Evolutionary conservation across 148 eudicot genomes (phyloP).

Genomic region (Persicaria tinctoria): DNA sequence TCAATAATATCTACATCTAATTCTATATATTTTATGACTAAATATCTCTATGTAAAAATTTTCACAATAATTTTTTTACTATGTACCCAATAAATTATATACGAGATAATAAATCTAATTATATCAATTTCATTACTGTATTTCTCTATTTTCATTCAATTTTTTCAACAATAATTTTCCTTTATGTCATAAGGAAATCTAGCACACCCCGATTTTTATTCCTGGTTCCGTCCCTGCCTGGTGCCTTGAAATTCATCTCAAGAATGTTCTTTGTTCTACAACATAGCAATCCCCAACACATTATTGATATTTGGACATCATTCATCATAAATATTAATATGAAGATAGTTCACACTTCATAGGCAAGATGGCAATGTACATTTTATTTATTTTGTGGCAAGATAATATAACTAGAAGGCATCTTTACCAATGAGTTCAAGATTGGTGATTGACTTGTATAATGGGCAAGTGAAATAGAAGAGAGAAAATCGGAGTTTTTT

Average conservation of each 20-base stretch:
- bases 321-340: neutral
- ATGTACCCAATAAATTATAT: too few species aligned
- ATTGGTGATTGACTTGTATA: neutral
- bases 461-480: neutral
- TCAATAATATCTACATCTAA: too few species aligned
- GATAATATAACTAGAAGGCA: neutral
- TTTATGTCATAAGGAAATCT: too few species aligned
- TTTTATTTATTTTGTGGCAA: neutral
- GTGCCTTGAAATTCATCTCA: neutral
- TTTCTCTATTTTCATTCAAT: too few species aligned
- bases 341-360: neutral
- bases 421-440: neutral
- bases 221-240: too few species aligned
- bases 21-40: too few species aligned
- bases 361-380: neutral
- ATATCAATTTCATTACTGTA: too few species aligned
- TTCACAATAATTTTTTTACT: too few species aligned
- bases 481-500: neutral
- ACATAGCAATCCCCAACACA: neutral
- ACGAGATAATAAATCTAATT: too few species aligned
- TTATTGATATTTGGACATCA: neutral
- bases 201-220: too few species aligned
- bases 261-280: neutral
- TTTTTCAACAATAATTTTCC: too few species aligned
- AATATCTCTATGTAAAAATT: too few species aligned